Conservation (phyloP, 108 stramenopile genomes). For the Nannochloropsis oceanica region DNA sequence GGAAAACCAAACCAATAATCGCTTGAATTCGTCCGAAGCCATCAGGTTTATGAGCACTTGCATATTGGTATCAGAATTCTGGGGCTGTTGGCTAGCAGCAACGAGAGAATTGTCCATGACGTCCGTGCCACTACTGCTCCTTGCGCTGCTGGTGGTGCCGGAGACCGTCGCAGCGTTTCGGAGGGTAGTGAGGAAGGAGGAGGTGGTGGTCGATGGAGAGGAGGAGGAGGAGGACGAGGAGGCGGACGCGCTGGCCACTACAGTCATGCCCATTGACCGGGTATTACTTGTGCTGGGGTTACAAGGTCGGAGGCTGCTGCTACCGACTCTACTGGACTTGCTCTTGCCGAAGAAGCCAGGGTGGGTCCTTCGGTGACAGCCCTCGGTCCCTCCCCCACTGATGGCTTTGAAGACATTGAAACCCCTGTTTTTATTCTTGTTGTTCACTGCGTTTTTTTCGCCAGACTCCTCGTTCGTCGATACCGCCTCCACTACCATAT, state of each 20-base stretch:
- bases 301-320: not conserved
- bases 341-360: not conserved
- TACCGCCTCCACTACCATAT: too few species aligned
- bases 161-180: not conserved
- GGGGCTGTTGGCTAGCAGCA: too few species aligned
- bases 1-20: conserved; percentile 2
- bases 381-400: not conserved
- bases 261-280: not conserved
- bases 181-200: too few species aligned
- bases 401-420: not conserved
- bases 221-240: not conserved
- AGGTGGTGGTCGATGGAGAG: not conserved
- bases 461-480: too few species aligned
- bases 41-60: not conserved
- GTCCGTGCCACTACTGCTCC: too few species aligned
- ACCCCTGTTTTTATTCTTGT: not conserved
- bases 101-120: too few species aligned
- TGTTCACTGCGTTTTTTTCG: not conserved
- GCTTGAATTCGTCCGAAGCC: not conserved
- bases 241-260: not conserved
- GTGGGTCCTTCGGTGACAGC: not conserved
- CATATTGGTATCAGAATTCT: not conserved
- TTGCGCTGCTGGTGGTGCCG: not conserved
- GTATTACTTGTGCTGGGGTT: not conserved
- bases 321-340: not conserved